phyloP scores from a whole-genome alignment of 1,284 basidiomycete species.

The Takashimella tepidaria region DNA sequence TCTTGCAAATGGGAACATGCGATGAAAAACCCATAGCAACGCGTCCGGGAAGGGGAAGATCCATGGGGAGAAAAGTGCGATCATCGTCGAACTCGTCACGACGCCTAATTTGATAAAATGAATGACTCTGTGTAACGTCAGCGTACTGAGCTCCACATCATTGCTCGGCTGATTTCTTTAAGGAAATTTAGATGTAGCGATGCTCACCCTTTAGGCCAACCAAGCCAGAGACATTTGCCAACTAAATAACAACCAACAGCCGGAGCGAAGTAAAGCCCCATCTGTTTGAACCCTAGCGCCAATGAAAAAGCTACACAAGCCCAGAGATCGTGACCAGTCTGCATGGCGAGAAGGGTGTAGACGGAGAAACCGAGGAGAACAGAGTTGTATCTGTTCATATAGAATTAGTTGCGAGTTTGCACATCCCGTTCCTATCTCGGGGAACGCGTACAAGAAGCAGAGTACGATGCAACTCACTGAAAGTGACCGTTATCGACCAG shows the following conservation, averaged over 20 bases:
- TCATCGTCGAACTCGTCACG: conserved; percentile 54
- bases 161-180: too few species aligned
- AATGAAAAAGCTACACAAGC: conserved; percentile 78
- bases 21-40: conserved; percentile 59
- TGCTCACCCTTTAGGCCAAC: conserved; percentile 62
- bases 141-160: too few species aligned
- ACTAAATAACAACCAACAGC: conserved; percentile 77
- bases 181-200: too few species aligned
- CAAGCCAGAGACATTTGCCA: conserved; percentile 72
- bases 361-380: conserved; percentile 80
- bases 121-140: conserved; percentile 49
- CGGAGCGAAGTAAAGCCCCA: conserved; percentile 90
- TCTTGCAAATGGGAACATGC: conserved; percentile 74
- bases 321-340: conserved; percentile 60
- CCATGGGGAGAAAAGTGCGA: conserved; percentile 69
- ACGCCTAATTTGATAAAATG: conserved; percentile 65
- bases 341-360: conserved; percentile 64
- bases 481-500: conserved; percentile 73
- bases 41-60: conserved; percentile 58
- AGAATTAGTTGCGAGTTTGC: background rate
- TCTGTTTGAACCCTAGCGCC: conserved; percentile 88
- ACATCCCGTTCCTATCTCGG: background rate
- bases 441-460: too few species aligned
- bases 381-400: conserved; percentile 64
- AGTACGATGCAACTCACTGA: too few species aligned